Conservation (phyloP, 129 eudicot species). For the Saposhnikovia divaricata region DNA sequence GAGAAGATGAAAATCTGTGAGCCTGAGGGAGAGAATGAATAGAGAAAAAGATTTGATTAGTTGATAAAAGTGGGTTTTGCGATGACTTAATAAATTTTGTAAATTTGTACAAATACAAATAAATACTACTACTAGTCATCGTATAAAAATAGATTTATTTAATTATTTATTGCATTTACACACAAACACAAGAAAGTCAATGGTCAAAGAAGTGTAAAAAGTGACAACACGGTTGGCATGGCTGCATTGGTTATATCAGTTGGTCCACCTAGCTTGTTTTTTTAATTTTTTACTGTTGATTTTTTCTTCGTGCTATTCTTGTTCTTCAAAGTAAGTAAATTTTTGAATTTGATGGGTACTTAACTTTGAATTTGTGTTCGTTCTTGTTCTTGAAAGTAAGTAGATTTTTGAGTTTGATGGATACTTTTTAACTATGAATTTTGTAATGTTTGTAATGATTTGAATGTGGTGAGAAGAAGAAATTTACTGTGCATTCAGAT, state of each 20-base stretch:
- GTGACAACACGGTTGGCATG: slow-evolving; percentile 8
- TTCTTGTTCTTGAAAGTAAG: no score
- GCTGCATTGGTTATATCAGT: not conserved
- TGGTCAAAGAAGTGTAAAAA: not conserved
- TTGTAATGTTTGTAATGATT: no score
- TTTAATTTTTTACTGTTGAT: not conserved
- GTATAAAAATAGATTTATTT: not conserved
- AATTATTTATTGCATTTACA: not conserved
- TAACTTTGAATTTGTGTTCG: no score
- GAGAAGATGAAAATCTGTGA: slow-evolving; percentile 3
- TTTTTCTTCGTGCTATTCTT: not conserved
- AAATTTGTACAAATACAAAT: not conserved
- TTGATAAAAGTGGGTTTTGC: not conserved
- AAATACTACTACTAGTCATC: not conserved
- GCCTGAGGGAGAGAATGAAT: not conserved
- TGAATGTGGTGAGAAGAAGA: no score
- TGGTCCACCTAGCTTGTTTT: slow-evolving; percentile 5
- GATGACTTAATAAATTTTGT: not conserved
- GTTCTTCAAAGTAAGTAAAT: not conserved
- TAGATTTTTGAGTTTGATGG: no score
- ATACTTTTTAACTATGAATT: no score
- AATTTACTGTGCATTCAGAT: no score
- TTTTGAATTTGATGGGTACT: not conserved
- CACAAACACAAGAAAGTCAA: not conserved
- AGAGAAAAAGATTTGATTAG: not conserved